Conservation (phyloP, 768 basidiomycete species). For the Sarcomyxa edulis region DNA sequence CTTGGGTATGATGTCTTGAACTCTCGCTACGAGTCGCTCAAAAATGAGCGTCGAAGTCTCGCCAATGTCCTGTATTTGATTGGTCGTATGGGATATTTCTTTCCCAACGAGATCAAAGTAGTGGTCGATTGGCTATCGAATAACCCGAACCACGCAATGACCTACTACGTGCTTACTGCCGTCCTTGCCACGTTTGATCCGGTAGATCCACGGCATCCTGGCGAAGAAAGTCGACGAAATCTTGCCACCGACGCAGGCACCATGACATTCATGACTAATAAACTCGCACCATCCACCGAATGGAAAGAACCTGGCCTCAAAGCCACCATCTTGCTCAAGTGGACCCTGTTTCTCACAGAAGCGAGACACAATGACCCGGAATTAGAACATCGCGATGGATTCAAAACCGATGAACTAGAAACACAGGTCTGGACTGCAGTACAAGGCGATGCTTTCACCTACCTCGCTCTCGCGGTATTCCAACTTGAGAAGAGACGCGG, state of each 20-base stretch:
- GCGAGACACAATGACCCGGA: slow-evolving; percentile 62
- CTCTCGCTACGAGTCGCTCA: slow-evolving; percentile 67
- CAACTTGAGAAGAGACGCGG: slow-evolving; percentile 45
- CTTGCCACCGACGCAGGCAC: slow-evolving; percentile 42
- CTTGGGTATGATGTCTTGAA: slow-evolving; percentile 65
- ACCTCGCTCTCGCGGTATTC: slow-evolving; percentile 56
- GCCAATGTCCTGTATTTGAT: slow-evolving; percentile 59
- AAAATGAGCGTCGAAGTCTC: slow-evolving; percentile 67
- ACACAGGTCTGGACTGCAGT: slow-evolving; percentile 79
- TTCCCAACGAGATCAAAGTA: slow-evolving; percentile 52
- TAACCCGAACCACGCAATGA: slow-evolving; percentile 64
- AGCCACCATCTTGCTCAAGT: slow-evolving; percentile 73
- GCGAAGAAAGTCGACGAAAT: slow-evolving; percentile 39
- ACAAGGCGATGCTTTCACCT: slow-evolving; percentile 76
- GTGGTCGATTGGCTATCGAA: slow-evolving; percentile 68
- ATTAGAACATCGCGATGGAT: slow-evolving; percentile 59
- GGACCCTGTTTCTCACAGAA: slow-evolving; percentile 82
- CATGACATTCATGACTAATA: slow-evolving; percentile 55
- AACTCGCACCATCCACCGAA: slow-evolving; percentile 40
- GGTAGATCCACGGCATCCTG: slow-evolving; percentile 44
- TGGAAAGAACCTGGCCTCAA: slow-evolving; percentile 75
- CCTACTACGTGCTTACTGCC: slow-evolving; percentile 62
- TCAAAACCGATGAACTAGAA: slow-evolving; percentile 76
- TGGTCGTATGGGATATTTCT: slow-evolving; percentile 56
- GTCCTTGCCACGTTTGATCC: slow-evolving; percentile 65